A percentile compares a stretch with the other conserved stretches of the same genome.
These are phyloP conservation scores for Primulina tabacum DNA, from an alignment of 257 asterid species.

Conservation along the genomic window DNA sequence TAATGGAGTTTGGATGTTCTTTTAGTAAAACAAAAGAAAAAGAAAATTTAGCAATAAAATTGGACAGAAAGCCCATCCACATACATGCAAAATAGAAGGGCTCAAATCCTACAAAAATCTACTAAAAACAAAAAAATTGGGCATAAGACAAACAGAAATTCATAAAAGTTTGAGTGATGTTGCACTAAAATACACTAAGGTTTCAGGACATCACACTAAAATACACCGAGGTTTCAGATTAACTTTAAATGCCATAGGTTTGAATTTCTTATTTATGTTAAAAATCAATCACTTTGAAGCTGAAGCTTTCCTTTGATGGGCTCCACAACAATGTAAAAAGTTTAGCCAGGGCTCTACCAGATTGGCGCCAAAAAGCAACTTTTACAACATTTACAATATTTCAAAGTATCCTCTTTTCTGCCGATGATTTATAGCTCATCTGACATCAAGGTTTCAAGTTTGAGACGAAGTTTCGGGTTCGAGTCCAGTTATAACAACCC, in stretches of 20 bases:
- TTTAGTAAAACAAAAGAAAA: not conserved
- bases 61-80: not conserved
- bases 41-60: not conserved
- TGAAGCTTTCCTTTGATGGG: not conserved
- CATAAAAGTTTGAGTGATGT: not conserved
- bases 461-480: no score
- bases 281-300: not conserved
- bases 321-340: not conserved
- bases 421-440: no score
- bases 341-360: not conserved
- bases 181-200: not conserved
- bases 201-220: not conserved
- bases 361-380: not conserved
- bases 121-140: slow-evolving; percentile 11
- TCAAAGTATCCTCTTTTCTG: not conserved
- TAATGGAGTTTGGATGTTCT: slow-evolving; percentile 1
- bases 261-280: not conserved
- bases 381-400: slow-evolving; percentile 8
- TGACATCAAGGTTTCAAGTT: no score
- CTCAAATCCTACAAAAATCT: slow-evolving; percentile 12
- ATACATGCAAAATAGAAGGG: not conserved
- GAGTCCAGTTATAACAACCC: no score
- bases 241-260: not conserved
- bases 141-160: slow-evolving; percentile 10
- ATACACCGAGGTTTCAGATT: not conserved